These are phyloP conservation scores for Aspergillus leporis DNA, from an alignment of 495 filamentous ascomycete genomes.

Conservation along the genomic window DNA sequence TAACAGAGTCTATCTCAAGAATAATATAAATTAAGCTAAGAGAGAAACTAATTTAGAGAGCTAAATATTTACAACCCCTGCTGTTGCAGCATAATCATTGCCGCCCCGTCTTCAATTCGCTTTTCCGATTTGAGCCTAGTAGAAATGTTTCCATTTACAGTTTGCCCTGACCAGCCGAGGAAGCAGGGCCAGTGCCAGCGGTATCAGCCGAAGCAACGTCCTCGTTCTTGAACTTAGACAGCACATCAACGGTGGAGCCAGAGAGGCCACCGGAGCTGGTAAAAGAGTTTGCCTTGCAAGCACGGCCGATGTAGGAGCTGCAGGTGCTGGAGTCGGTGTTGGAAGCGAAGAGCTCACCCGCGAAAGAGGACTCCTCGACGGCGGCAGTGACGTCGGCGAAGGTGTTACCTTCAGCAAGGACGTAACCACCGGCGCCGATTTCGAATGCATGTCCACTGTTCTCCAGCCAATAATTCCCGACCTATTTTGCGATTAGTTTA, in stretches of 20 bases:
- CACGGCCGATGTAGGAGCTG: conserved; percentile 43
- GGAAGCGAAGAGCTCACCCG: conserved; percentile 45
- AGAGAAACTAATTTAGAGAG: background rate
- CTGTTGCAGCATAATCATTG: background rate
- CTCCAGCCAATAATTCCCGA: conserved; percentile 61
- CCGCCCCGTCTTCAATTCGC: background rate
- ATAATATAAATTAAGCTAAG: conserved; percentile 5
- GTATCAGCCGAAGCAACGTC: conserved; percentile 4
- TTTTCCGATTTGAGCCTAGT: background rate
- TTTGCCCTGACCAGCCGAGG: background rate
- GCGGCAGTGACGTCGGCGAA: conserved; percentile 49
- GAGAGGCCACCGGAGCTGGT: conserved; percentile 37
- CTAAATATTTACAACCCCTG: background rate
- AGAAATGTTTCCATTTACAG: background rate
- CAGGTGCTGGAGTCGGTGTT: conserved; percentile 36
- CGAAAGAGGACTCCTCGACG: conserved; percentile 27
- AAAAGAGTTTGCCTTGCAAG: conserved; percentile 49
- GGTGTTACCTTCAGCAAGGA: conserved; percentile 59
- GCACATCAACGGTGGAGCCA: conserved; percentile 32
- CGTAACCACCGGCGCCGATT: conserved; percentile 47
- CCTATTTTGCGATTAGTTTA: conserved; percentile 22
- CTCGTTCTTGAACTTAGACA: conserved; percentile 42
- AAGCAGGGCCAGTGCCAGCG: background rate
- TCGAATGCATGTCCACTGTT: conserved; percentile 58
- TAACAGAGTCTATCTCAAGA: background rate